Conservation (phyloP, 2,329 filamentous ascomycete genomes). For the Aspergillus pseudoglaucus region DNA sequence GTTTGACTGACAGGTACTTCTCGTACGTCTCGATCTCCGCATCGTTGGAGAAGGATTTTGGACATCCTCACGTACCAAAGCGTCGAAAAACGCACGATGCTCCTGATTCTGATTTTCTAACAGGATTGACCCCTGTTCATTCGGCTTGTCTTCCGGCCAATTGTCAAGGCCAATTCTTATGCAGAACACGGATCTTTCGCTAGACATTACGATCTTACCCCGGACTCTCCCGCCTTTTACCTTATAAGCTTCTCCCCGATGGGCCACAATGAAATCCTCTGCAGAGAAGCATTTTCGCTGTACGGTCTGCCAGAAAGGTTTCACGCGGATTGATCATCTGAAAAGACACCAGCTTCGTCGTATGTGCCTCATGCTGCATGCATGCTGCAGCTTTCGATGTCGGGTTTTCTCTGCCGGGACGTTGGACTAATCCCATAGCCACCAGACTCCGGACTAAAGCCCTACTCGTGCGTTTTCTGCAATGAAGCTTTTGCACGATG, state of each 20-base stretch:
- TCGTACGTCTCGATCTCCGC: too few relatives aligned
- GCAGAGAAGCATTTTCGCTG: constrained; percentile 39
- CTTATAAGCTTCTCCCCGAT: constrained; percentile 19
- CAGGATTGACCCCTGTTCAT: too few relatives aligned
- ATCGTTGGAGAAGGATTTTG: too few relatives aligned
- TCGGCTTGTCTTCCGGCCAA: too few relatives aligned
- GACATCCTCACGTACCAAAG: too few relatives aligned
- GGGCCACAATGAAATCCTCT: constrained; percentile 28
- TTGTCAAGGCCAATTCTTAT: constrained; percentile 6
- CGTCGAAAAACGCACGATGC: too few relatives aligned
- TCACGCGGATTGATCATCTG: constrained; percentile 44
- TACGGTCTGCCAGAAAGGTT: constrained; percentile 38
- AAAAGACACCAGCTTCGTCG: constrained; percentile 43
- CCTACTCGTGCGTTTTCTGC: constrained; percentile 43
- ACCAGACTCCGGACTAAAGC: constrained; percentile 42
- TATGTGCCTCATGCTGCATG: constrained; percentile 20
- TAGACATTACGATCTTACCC: neutral
- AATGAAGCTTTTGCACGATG: constrained; percentile 40
- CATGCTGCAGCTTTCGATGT: constrained; percentile 2
- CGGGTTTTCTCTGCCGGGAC: neutral
- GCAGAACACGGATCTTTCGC: constrained; percentile 3
- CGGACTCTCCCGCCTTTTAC: neutral
- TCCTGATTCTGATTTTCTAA: too few relatives aligned
- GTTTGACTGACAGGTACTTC: too few relatives aligned
- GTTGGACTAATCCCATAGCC: constrained; percentile 8